Evolutionary conservation across 495 filamentous ascomycete genomes (phyloP), one percentile per base, ranked within the genome.

Genomic region (Aspergillus ellipticus): DNA sequence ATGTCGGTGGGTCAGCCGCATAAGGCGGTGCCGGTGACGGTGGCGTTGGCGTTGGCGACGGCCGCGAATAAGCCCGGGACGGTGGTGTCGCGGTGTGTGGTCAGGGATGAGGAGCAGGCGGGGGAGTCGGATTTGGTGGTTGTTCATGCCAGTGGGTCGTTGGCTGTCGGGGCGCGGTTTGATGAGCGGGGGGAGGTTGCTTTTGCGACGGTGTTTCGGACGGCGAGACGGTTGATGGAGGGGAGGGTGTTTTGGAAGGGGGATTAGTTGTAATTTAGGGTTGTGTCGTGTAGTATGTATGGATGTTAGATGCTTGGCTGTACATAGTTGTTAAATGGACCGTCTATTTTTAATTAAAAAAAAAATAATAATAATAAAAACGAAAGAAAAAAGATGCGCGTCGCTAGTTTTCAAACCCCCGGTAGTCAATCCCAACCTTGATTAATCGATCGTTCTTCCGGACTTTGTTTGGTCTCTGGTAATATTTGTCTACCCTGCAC

Each of bases 11-110:
- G 79, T 0, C 84, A 87, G 60, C 82, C 84, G 15, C 86, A 89
- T 64, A 82, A 80, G 56, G 85, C 85, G 0, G 77, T 83, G 1
- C 86, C 84, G 4, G 73, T 84, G 33, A 87, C 85, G 0, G 71
- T 84, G 11, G 81, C 82, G 3, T 61, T 89, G 51, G 84, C 83
- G 45, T 58, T 87, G 43, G 85, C 83, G 16, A 79, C 81, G 15
- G 87, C 85, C 41, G 64, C 64, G 24, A 53, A 64, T 26, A 57
- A 73, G 21, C 24, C 50, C 37, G 57, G 59, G 42, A 84, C 76
- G 17, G 73, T 82, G 2, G 70, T 70, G 4, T 55, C 63, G 11
- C 67, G 70, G 39, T 39, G 35, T n/a, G 60, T 74, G n/a, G 60
- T 51, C 1, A 54, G 53, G 4, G 28, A 60, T 42, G 41, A 60